Percentiles rank a stretch among this genome's conserved stretches.
Evolutionary conservation across 2,329 filamentous ascomycete species (phyloP).

Genomic region (Pseudonectria buxi): DNA sequence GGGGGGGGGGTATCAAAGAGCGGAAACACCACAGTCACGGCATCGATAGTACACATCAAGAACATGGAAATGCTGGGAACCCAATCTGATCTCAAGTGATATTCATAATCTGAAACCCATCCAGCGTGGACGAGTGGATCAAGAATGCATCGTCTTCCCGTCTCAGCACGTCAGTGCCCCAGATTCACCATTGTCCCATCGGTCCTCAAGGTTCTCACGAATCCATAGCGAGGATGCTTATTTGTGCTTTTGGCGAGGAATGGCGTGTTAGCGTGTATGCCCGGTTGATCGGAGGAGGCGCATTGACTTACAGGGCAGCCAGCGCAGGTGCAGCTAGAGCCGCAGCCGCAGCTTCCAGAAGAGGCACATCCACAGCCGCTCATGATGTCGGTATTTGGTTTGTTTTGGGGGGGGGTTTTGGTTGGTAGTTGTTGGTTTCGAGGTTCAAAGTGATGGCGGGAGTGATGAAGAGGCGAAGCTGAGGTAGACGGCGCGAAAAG

Average conservation of each 20-base stretch:
- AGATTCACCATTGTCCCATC: too few relatives aligned
- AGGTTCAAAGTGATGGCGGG: constrained; percentile 2
- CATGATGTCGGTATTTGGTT: constrained; percentile 27
- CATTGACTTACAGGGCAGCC: constrained; percentile 35
- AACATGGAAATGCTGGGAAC: too few relatives aligned
- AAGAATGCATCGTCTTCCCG: too few relatives aligned
- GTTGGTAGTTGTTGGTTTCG: constrained; percentile 3
- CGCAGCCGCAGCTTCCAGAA: constrained; percentile 36
- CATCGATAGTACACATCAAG: too few relatives aligned
- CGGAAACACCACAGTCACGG: too few relatives aligned
- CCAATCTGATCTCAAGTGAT: background rate
- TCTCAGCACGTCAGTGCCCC: too few relatives aligned
- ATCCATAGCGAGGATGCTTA: constrained; percentile 11
- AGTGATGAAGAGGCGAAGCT: constrained; percentile 2
- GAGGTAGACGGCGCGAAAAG: constrained; percentile 2
- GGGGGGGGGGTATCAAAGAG: too few relatives aligned
- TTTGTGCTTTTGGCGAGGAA: constrained; percentile 23
- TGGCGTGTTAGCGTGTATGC: constrained; percentile 4
- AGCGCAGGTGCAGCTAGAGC: constrained; percentile 34
- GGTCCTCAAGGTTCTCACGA: constrained; percentile 21
- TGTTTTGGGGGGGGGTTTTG: constrained; percentile 6
- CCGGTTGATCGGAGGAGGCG: background rate
- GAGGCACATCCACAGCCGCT: constrained; percentile 35
- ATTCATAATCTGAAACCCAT: too few relatives aligned
- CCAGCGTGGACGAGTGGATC: constrained; percentile 17